phyloP scores from a whole-genome alignment of 805 yeast genomes.

The Citeromyces matritensis region DNA sequence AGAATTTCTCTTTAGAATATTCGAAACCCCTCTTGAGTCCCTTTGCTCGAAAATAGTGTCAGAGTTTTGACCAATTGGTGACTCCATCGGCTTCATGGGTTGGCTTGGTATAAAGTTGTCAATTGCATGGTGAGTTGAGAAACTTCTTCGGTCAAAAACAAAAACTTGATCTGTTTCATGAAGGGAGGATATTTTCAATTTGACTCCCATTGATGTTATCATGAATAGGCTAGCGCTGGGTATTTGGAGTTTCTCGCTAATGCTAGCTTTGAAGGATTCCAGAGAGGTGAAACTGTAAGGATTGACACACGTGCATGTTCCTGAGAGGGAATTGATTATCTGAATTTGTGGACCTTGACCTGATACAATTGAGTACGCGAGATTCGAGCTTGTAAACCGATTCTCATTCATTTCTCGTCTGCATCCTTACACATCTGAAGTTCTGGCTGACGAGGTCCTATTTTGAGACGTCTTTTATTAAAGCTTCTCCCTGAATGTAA shows the following conservation, averaged over 20 bases:
- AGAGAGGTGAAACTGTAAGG: slow-evolving; percentile 21
- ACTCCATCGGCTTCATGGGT: slow-evolving; percentile 17
- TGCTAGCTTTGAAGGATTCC: slow-evolving; percentile 24
- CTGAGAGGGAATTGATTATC: slow-evolving; percentile 27
- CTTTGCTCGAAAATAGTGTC: slow-evolving; percentile 12
- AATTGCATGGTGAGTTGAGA: slow-evolving; percentile 11
- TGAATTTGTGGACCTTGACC: slow-evolving; percentile 4
- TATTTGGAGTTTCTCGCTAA: slow-evolving; percentile 23
- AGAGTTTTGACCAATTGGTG: slow-evolving; percentile 12
- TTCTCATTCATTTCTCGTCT: too few relatives aligned
- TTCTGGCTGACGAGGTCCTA: too few relatives aligned
- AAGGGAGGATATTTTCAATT: slow-evolving; percentile 35
- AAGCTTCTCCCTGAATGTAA: too few relatives aligned
- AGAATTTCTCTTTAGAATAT: slow-evolving; percentile 17
- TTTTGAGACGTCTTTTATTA: too few relatives aligned
- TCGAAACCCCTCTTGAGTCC: slow-evolving; percentile 19
- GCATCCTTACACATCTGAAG: too few relatives aligned
- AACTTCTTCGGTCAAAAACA: slow-evolving; percentile 48
- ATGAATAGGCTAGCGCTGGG: slow-evolving; percentile 27
- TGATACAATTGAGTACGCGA: too few relatives aligned
- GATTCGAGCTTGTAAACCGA: too few relatives aligned
- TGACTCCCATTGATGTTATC: slow-evolving; percentile 51
- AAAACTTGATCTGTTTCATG: slow-evolving; percentile 38
- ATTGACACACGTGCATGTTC: slow-evolving; percentile 18
- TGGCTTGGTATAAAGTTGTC: slow-evolving; percentile 13